These are phyloP conservation scores for Jimgerdemannia flammicorona DNA, from an alignment of 192 early-diverging fungal genomes.

Conservation along the genomic window DNA sequence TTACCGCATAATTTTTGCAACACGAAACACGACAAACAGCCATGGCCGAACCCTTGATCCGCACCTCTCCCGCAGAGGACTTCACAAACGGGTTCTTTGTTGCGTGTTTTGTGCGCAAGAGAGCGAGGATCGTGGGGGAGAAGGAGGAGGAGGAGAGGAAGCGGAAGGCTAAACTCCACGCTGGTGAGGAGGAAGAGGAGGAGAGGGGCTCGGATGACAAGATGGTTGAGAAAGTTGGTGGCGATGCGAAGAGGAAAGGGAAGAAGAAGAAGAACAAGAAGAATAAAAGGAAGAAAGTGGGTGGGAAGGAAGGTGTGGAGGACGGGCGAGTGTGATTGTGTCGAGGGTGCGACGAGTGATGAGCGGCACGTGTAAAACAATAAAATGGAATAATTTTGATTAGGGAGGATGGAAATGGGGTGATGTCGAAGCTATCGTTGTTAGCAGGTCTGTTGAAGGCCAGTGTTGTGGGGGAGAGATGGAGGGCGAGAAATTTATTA, in stretches of 20 bases:
- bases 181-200: not conserved
- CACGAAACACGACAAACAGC: conserved; percentile 11
- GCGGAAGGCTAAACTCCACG: not conserved
- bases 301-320: not conserved
- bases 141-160: not conserved
- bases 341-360: too few species aligned
- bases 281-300: not conserved
- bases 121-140: not conserved
- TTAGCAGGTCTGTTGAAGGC: too few species aligned
- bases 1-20: not conserved
- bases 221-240: not conserved
- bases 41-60: conserved; percentile 62
- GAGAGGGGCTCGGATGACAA: not conserved
- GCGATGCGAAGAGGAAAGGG: not conserved
- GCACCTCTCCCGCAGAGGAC: conserved; percentile 78
- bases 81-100: conserved; percentile 97
- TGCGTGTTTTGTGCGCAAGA: conserved; percentile 76
- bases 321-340: too few species aligned
- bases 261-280: not conserved
- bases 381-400: too few species aligned
- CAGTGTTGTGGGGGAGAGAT: too few species aligned
- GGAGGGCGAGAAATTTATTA: too few species aligned
- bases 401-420: too few species aligned
- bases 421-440: too few species aligned
- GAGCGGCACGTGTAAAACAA: too few species aligned